Evolutionary conservation across 805 yeast species (phyloP).

Genomic region (Metschnikowia gelsemii): DNA sequence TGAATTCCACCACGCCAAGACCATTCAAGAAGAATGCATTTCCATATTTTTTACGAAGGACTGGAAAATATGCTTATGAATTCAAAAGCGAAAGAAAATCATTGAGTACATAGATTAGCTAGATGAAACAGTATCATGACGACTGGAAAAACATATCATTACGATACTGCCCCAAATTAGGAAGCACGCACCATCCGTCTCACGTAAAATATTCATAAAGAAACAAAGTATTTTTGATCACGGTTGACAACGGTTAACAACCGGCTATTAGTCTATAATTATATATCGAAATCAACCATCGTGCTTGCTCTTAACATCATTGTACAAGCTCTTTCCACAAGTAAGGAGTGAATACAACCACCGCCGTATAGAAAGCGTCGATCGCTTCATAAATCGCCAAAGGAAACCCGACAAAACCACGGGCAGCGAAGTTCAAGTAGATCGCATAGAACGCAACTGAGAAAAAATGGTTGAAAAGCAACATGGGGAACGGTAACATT

Average conservation of each 20-base stretch:
- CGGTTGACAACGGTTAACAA: not conserved
- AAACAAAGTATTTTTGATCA: no score
- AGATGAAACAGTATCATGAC: no score
- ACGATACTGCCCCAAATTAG: no score
- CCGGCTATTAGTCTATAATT: not conserved
- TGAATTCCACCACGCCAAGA: no score
- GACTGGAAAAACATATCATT: no score
- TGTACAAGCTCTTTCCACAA: slow-evolving; percentile 50
- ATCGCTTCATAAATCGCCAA: slow-evolving; percentile 68
- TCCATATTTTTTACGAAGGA: no score
- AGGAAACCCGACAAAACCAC: slow-evolving; percentile 69
- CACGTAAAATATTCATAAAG: no score
- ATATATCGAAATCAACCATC: not conserved
- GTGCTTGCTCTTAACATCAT: not conserved
- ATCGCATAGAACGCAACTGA: slow-evolving; percentile 86
- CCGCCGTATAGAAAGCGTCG: slow-evolving; percentile 69
- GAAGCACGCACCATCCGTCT: no score
- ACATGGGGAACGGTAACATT: slow-evolving; percentile 68
- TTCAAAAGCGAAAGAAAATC: no score
- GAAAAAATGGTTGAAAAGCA: slow-evolving; percentile 82
- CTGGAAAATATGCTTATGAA: no score
- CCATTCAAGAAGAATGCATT: no score
- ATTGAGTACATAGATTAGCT: no score
- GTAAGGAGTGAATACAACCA: slow-evolving; percentile 76
- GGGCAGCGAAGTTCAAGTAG: slow-evolving; percentile 59